Base-by-base conservation (phyloP, 2,329 filamentous ascomycete genomes). In the Colletotrichum tropicale region DNA sequence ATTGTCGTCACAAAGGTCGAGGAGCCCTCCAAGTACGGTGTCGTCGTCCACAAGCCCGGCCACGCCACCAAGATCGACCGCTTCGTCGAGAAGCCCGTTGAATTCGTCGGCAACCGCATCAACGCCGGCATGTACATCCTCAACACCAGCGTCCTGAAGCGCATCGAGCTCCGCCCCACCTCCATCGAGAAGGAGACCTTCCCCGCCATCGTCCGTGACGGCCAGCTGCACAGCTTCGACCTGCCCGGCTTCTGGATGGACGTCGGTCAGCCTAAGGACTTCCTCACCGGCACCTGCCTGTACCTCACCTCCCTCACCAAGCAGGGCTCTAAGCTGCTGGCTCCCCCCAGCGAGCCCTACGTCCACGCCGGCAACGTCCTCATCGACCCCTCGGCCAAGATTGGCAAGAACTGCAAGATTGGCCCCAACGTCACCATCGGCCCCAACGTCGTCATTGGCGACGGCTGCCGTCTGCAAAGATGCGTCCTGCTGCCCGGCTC, bases 211-310 rank as follows among this genome's bases (percentile, higher is more conserved):
- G 94, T 94, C 87, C 93, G 91, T 81, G 96, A 98, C 81, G 95
- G 95, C 79, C 92, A 96, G 86, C 89, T 98, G 78, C 96, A 98
- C 90, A 98, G 95, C 3, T 98, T 98, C 84, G 96, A 98, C 84
- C 92, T 98, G 34, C 96, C 98, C 80, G 96, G 96, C 80, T 98
- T 98, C 92, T 98, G 96, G 96, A 98, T 98, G 96, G 96, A 98
- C 81, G 95, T 99, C 78, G 96, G 96, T 81, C 96, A 99, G 88
- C 96, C 96, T 81, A 99, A 98, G 89, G 96, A 99, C 84, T 99
- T 98, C 91, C 90, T 99, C 71, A 95, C 94, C 26, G 96, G 96
- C 78, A 98, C 97, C 77, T 98, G 96, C 88, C 91, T 99, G 77
- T 98, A 98, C 89, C 94, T 99, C 68, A 96, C 95, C 62, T 98